These are phyloP conservation scores for Alectoria sarmentosa DNA, from an alignment of 495 filamentous ascomycete species.

Conservation along the genomic window DNA sequence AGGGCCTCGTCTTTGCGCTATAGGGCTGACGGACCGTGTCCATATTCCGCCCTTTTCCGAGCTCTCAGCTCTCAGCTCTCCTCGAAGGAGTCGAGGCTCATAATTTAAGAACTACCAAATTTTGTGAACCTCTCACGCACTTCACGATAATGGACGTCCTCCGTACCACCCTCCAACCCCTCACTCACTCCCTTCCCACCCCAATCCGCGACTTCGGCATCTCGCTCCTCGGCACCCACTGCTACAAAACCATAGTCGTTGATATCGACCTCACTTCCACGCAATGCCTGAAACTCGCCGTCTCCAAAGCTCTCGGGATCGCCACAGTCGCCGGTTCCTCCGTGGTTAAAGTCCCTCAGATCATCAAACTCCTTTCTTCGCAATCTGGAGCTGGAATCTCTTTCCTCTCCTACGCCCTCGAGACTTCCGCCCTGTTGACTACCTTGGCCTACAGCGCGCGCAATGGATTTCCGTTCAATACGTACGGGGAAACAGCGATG, in stretches of 20 bases:
- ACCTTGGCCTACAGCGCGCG: constrained; percentile 84
- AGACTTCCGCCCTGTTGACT: constrained; percentile 78
- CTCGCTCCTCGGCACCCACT: constrained; percentile 71
- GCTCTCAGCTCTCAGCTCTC: neutral
- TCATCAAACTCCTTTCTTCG: constrained; percentile 79
- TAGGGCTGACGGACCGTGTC: constrained; percentile 8
- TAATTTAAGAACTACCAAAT: too few species aligned
- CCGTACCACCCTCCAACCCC: constrained; percentile 59
- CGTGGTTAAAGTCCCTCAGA: constrained; percentile 92
- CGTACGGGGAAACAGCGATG: constrained; percentile 87
- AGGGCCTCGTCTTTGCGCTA: too few species aligned
- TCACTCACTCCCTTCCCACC: constrained; percentile 70
- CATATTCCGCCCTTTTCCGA: neutral
- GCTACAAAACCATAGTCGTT: constrained; percentile 76
- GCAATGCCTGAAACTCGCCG: constrained; percentile 74
- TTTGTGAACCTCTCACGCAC: neutral
- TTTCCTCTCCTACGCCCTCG: constrained; percentile 85
- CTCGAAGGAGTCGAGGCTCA: too few species aligned
- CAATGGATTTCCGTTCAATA: constrained; percentile 88
- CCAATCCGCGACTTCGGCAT: constrained; percentile 68
- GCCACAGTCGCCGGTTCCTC: constrained; percentile 83
- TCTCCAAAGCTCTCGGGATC: constrained; percentile 87
- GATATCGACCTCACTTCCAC: constrained; percentile 67
- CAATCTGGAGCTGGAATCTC: constrained; percentile 73
- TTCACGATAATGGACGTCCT: constrained; percentile 43